Conservation (phyloP, 352 stramenopile genomes). For the Phytophthora megakarya region DNA sequence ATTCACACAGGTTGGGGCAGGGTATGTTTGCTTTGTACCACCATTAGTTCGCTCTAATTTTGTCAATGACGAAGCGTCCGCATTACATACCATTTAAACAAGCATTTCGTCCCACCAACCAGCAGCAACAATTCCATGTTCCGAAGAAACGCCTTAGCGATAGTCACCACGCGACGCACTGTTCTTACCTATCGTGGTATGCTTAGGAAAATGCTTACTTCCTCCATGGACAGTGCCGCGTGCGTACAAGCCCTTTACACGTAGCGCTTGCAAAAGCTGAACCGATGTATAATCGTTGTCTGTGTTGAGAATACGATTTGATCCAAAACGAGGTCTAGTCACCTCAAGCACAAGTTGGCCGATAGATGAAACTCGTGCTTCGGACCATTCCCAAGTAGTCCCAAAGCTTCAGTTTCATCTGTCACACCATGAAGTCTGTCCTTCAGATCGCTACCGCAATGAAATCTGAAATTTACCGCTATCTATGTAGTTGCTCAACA, state of each 20-base stretch:
- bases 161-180: conserved; percentile 7
- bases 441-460: conserved; percentile 25
- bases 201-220: conserved; percentile 29
- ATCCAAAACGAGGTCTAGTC: conserved; percentile 9
- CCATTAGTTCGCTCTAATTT: too few relatives aligned
- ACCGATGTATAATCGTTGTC: conserved; percentile 42
- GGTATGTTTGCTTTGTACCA: too few relatives aligned
- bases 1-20: too few relatives aligned
- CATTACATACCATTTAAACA: conserved; percentile 27
- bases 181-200: conserved; percentile 10
- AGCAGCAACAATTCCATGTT: conserved; percentile 19
- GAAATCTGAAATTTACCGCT: conserved; percentile 27
- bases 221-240: conserved; percentile 13
- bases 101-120: conserved; percentile 34
- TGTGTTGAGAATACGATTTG: conserved; percentile 32
- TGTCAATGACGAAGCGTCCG: too few relatives aligned
- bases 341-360: conserved; percentile 34
- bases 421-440: conserved; percentile 21
- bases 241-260: conserved; percentile 25
- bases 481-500: conserved; percentile 41
- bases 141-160: conserved; percentile 16
- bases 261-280: conserved; percentile 23
- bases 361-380: not conserved
- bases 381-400: not conserved
- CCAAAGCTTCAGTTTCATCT: not conserved